A percentile compares a stretch with the other conserved stretches of the same genome.
Conservation (phyloP, 78 protist species). For the Dictyostelium intermedium region DNA sequence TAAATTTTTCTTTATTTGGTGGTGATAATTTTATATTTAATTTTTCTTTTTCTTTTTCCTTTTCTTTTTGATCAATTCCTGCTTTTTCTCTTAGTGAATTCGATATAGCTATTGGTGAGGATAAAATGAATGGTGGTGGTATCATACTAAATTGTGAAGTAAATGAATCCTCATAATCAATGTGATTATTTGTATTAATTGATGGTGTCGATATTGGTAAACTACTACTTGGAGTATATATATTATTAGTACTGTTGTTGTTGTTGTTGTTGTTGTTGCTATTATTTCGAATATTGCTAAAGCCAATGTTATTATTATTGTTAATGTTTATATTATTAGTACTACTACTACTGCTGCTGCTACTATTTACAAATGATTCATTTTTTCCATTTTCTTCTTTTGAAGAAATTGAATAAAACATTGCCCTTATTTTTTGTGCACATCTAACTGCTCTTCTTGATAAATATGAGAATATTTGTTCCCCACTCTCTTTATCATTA, state of each 20-base stretch:
- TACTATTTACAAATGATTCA: not conserved
- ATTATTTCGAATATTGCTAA: not conserved
- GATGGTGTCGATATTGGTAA: not conserved
- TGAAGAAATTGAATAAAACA: not conserved
- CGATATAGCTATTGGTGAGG: not conserved
- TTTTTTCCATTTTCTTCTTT: not conserved
- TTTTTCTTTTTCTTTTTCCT: not conserved
- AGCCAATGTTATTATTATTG: not conserved
- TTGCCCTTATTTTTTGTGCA: not conserved
- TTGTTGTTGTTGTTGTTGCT: not conserved
- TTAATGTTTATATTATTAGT: not conserved
- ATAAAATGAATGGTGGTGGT: not conserved
- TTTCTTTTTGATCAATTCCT: not conserved
- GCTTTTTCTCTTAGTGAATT: not conserved
- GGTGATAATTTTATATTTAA: not conserved
- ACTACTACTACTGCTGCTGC: not conserved
- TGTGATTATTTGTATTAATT: not conserved
- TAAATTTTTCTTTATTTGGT: not conserved
- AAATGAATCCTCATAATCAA: not conserved
- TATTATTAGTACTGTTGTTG: no score
- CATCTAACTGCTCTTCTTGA: slow-evolving; percentile 12
- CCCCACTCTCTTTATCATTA: not conserved
- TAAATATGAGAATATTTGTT: not conserved
- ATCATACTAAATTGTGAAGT: not conserved
- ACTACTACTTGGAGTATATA: not conserved